These are phyloP conservation scores for Rhodotorula graminis DNA, from an alignment of 768 basidiomycete genomes.

Conservation along the genomic window DNA sequence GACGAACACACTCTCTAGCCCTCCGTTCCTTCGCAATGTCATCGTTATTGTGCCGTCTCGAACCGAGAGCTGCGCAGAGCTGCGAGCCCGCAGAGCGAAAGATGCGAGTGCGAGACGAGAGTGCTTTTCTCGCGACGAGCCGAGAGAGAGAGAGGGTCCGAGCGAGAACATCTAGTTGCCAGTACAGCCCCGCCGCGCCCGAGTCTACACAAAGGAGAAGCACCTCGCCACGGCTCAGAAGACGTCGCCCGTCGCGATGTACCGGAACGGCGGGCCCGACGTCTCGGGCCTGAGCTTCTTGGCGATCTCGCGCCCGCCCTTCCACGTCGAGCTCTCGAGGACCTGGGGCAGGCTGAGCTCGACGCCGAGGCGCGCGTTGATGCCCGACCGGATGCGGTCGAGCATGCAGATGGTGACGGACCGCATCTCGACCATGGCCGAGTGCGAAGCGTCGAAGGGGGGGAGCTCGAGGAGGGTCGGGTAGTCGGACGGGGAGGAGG, in stretches of 20 bases:
- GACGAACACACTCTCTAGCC: too few relatives aligned
- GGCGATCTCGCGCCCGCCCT: conserved; percentile 78
- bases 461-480: conserved; percentile 55
- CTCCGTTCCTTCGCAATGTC: too few relatives aligned
- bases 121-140: too few relatives aligned
- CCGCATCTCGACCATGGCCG: conserved; percentile 91
- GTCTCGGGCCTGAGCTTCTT: conserved; percentile 62
- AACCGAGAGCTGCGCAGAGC: too few relatives aligned
- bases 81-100: too few relatives aligned
- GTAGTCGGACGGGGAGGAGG: conserved; percentile 15
- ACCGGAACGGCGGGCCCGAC: conserved; percentile 38
- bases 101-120: too few relatives aligned
- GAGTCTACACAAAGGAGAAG: too few relatives aligned
- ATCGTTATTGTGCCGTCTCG: too few relatives aligned
- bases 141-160: too few relatives aligned
- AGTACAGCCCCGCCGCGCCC: too few relatives aligned
- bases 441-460: conserved; percentile 67
- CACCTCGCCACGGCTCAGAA: conserved; percentile 15
- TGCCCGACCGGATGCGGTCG: conserved; percentile 72
- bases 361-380: conserved; percentile 59
- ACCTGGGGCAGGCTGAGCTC: conserved; percentile 77
- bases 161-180: too few relatives aligned
- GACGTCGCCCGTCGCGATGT: conserved; percentile 30
- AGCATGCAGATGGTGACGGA: conserved; percentile 90
- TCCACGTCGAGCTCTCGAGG: conserved; percentile 93